Conservation (phyloP, 306 rosid species). For the Pyrus communis region DNA sequence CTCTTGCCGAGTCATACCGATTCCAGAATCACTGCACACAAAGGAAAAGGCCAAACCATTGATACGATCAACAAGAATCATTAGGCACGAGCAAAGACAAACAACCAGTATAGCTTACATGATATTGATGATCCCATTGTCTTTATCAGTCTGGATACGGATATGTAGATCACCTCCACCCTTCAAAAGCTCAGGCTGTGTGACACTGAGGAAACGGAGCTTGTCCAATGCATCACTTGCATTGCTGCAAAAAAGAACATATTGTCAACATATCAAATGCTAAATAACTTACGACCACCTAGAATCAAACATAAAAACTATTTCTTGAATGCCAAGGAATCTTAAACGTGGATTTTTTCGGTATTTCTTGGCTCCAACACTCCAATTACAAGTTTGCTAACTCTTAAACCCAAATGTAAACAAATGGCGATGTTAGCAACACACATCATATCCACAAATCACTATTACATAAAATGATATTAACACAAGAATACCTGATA, state of each 20-base stretch:
- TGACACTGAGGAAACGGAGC: slow-evolving; percentile 83
- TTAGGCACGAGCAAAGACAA: not conserved
- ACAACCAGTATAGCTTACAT: slow-evolving; percentile 39
- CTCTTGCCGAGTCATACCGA: slow-evolving; percentile 90
- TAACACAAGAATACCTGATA: slow-evolving; percentile 48
- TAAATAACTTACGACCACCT: not conserved
- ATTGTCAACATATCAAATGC: not conserved
- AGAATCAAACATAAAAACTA: not conserved
- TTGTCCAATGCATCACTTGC: slow-evolving; percentile 99
- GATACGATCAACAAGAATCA: not conserved
- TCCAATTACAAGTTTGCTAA: not conserved
- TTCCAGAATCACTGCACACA: slow-evolving; percentile 75
- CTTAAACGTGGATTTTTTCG: no score
- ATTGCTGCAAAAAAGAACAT: slow-evolving; percentile 42
- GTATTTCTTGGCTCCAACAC: not conserved
- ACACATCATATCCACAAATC: not conserved
- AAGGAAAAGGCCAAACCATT: not conserved
- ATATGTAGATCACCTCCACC: slow-evolving; percentile 74
- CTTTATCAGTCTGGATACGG: slow-evolving; percentile 74
- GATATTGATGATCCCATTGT: slow-evolving; percentile 69
- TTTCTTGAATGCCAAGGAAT: not conserved
- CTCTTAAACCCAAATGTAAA: not conserved
- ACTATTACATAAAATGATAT: not conserved
- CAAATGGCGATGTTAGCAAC: not conserved
- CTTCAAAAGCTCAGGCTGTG: slow-evolving; percentile 67